phyloP scores from a whole-genome alignment of 129 eudicot genomes.

The Scalesia atractyloides region DNA sequence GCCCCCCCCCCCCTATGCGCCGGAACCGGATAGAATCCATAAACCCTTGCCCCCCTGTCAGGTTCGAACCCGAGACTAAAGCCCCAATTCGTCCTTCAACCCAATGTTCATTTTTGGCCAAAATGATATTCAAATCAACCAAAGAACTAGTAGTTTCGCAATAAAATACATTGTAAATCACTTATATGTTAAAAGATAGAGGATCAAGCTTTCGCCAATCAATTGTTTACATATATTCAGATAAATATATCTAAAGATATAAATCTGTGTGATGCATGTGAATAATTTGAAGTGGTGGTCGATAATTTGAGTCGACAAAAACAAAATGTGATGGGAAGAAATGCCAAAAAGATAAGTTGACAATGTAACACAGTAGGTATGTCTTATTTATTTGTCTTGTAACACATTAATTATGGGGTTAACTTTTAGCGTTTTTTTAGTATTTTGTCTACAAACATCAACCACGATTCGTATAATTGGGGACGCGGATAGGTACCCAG shows the following conservation, averaged over 20 bases:
- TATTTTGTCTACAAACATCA: conserved; percentile 34
- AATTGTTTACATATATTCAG: neutral
- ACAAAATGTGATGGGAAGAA: conserved; percentile 35
- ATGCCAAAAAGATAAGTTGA: conserved; percentile 33
- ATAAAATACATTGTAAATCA: too few relatives aligned
- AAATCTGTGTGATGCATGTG: conserved; percentile 7
- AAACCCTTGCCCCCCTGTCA: too few relatives aligned
- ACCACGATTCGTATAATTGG: conserved; percentile 32
- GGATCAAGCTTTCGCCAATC: neutral
- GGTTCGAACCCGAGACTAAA: too few relatives aligned
- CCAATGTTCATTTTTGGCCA: too few relatives aligned
- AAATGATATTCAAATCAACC: too few relatives aligned
- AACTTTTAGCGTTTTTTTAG: conserved; percentile 19
- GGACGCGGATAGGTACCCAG: conserved; percentile 19
- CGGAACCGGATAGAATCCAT: too few relatives aligned
- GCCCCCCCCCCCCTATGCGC: too few relatives aligned
- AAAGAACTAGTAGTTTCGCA: too few relatives aligned
- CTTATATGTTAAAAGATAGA: neutral
- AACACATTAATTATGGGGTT: conserved; percentile 31
- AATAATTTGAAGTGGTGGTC: conserved; percentile 11
- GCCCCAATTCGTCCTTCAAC: too few relatives aligned
- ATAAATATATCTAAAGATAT: neutral
- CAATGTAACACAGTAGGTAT: conserved; percentile 26
- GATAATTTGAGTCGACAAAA: conserved; percentile 31
- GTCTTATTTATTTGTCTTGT: conserved; percentile 30